phyloP scores from a whole-genome alignment of 106 monocot genomes.

The Posidonia australis region DNA sequence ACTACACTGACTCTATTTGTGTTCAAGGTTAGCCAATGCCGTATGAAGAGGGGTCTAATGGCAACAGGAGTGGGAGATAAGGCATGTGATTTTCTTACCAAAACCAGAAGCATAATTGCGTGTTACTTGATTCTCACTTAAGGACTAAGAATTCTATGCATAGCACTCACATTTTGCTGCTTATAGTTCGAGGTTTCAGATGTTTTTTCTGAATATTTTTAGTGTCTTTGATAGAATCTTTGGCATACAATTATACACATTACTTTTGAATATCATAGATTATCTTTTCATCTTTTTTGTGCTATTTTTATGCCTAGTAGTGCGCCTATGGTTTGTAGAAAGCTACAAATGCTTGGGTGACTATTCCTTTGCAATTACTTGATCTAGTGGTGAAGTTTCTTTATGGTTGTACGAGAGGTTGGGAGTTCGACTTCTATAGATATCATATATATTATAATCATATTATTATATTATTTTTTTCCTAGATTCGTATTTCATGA shows the following conservation, averaged over 20 bases:
- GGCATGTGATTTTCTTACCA: not conserved
- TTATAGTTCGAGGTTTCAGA: too few relatives aligned
- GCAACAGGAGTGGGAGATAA: conserved; percentile 20
- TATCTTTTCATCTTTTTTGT: not conserved
- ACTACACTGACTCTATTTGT: not conserved
- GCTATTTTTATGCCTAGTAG: conserved; percentile 20
- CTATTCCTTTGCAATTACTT: too few relatives aligned
- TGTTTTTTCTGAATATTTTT: too few relatives aligned
- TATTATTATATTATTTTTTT: too few relatives aligned
- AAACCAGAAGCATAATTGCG: not conserved
- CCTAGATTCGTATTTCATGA: too few relatives aligned
- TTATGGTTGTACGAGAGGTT: too few relatives aligned
- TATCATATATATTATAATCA: too few relatives aligned
- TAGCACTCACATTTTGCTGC: not conserved
- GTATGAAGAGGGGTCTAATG: conserved; percentile 16
- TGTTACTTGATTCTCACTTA: not conserved
- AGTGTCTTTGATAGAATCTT: not conserved
- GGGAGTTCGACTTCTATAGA: too few relatives aligned
- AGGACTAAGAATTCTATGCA: not conserved
- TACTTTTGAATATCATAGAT: not conserved
- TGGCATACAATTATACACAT: too few relatives aligned
- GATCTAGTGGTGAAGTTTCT: too few relatives aligned
- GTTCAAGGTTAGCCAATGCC: conserved; percentile 15
- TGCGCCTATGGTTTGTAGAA: conserved; percentile 76
- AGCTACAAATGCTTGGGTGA: conserved; percentile 58